Evolutionary conservation across 805 yeast genomes (phyloP).

Genomic region (Hanseniaspora valbyensis): DNA sequence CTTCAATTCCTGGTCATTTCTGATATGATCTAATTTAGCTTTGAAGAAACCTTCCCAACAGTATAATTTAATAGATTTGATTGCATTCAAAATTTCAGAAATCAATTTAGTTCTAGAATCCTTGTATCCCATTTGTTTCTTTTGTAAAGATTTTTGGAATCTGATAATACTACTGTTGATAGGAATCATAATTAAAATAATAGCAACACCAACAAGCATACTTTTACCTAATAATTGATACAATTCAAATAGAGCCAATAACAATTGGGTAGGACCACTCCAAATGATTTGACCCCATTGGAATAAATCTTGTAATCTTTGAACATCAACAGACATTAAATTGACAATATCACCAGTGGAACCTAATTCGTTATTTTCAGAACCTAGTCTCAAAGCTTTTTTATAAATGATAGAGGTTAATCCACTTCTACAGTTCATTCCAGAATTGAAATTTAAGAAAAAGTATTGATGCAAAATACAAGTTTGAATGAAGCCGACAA

Average conservation of each 20-base stretch:
- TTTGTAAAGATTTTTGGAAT: slow-evolving; percentile 61
- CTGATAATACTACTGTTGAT: slow-evolving; percentile 60
- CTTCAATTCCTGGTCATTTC: slow-evolving; percentile 76
- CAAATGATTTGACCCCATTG: slow-evolving; percentile 71
- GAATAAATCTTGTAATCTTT: slow-evolving; percentile 71
- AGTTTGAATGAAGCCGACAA: slow-evolving; percentile 67
- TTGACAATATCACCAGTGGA: slow-evolving; percentile 90
- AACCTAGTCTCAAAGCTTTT: slow-evolving; percentile 57
- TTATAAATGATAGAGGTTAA: slow-evolving; percentile 56
- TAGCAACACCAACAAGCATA: slow-evolving; percentile 93
- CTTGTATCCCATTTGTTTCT: slow-evolving; percentile 75
- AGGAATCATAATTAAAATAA: slow-evolving; percentile 71
- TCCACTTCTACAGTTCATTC: slow-evolving; percentile 64
- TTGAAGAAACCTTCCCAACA: slow-evolving; percentile 91
- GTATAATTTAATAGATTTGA: slow-evolving; percentile 83
- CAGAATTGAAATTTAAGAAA: slow-evolving; percentile 60
- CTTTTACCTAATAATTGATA: slow-evolving; percentile 66
- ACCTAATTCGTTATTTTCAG: slow-evolving; percentile 57
- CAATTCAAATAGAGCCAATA: slow-evolving; percentile 61
- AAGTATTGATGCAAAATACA: slow-evolving; percentile 69
- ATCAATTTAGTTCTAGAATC: slow-evolving; percentile 86
- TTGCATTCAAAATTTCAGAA: slow-evolving; percentile 78
- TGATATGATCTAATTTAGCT: slow-evolving; percentile 59
- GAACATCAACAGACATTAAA: slow-evolving; percentile 87
- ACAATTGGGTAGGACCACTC: slow-evolving; percentile 89